A percentile compares a stretch with the other conserved stretches of the same genome.
Conservation (phyloP, 371 early-diverging fungal species). For the Nematocida parisii region DNA sequence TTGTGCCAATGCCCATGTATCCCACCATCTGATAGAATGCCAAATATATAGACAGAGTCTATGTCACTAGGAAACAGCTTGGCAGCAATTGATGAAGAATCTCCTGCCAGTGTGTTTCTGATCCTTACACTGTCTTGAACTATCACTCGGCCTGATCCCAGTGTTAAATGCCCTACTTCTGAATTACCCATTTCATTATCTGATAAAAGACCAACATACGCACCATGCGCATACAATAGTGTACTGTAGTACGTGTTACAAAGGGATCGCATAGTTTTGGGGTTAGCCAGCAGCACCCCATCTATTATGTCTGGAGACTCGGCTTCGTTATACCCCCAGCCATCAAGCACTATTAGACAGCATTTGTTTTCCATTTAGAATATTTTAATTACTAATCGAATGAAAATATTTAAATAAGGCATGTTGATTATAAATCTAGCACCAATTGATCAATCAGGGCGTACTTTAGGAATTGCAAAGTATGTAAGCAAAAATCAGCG, state of each 20-base stretch:
- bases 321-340: conserved; percentile 65
- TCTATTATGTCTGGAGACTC: conserved; percentile 35
- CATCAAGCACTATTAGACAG: conserved; percentile 70
- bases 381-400: neutral
- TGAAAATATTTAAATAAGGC: conserved; percentile 24
- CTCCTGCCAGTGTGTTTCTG: conserved; percentile 73
- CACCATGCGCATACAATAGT: conserved; percentile 84
- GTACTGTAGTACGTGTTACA: conserved; percentile 64
- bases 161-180: conserved; percentile 98
- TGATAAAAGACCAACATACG: conserved; percentile 84
- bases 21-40: conserved; percentile 90
- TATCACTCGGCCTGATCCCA: conserved; percentile 95
- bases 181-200: conserved; percentile 98
- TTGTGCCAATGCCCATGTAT: conserved; percentile 96
- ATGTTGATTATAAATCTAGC: conserved; percentile 46
- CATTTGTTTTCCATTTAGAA: conserved; percentile 52
- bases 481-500: neutral
- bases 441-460: conserved; percentile 56
- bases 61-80: conserved; percentile 15
- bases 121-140: conserved; percentile 76
- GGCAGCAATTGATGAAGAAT: conserved; percentile 71
- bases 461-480: conserved; percentile 18
- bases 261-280: conserved; percentile 52
- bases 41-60: conserved; percentile 83
- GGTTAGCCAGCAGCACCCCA: conserved; percentile 37